Evolutionary conservation across 2,329 filamentous ascomycete genomes (phyloP).

Genomic region (Verticillium dahliae): DNA sequence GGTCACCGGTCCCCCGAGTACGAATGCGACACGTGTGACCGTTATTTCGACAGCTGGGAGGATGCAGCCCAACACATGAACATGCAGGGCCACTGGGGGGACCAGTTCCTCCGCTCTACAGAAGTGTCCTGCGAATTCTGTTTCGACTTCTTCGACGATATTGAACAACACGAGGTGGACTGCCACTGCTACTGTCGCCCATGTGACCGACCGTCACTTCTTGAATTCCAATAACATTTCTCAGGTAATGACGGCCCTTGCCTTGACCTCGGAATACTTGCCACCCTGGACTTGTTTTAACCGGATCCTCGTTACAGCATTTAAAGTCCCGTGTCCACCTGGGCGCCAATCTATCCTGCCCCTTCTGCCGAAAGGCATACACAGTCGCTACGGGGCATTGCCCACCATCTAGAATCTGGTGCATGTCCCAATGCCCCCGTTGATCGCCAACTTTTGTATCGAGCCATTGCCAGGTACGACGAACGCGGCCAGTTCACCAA

Average conservation of each 20-base stretch:
- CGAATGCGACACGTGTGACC: conserved; percentile 1
- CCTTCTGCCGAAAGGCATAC: conserved; percentile 42
- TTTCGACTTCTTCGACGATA: background rate
- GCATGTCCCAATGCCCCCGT: conserved; percentile 40
- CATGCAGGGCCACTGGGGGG: background rate
- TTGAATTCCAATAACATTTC: background rate
- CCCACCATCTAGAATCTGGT: conserved; percentile 50
- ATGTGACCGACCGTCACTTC: background rate
- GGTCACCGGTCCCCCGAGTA: background rate
- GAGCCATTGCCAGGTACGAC: conserved; percentile 37
- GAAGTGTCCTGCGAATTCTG: background rate
- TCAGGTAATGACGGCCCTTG: background rate
- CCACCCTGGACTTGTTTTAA: background rate
- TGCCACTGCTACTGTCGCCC: conserved; percentile 2
- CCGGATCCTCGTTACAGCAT: conserved; percentile 33
- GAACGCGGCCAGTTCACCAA: conserved; percentile 41
- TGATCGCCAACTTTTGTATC: conserved; percentile 41
- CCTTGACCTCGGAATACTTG: background rate
- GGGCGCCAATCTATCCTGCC: conserved; percentile 38
- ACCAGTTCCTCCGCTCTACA: background rate
- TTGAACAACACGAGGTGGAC: background rate
- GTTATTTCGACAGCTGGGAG: background rate
- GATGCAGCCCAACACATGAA: background rate
- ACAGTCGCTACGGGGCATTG: conserved; percentile 44
- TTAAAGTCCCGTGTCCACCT: conserved; percentile 45